Conservation (phyloP, 257 asterid genomes). For the Solanum dulcamara region DNA sequence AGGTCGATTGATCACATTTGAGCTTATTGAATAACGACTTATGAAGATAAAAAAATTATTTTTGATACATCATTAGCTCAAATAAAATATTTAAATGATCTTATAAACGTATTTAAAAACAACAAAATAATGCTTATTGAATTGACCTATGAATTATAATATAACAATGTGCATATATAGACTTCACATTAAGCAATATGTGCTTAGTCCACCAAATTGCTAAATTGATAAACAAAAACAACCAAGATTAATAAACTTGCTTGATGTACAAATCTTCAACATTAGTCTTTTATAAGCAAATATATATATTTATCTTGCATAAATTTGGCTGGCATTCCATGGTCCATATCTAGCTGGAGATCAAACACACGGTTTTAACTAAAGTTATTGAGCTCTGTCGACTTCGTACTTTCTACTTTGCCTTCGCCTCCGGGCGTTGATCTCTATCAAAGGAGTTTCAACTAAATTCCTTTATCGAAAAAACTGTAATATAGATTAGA, state of each 20-base stretch:
- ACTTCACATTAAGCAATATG: not conserved
- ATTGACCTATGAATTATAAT: not conserved
- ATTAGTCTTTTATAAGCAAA: not conserved
- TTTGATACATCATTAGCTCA: not conserved
- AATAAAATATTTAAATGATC: not conserved
- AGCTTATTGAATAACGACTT: too few relatives aligned
- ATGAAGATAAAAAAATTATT: too few relatives aligned
- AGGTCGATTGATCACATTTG: not conserved
- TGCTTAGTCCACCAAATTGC: not conserved
- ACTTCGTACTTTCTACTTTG: not conserved
- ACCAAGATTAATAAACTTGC: not conserved
- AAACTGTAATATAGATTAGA: not conserved
- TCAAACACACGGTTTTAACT: not conserved
- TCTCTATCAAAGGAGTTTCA: not conserved
- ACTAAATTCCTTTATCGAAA: not conserved
- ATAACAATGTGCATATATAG: not conserved
- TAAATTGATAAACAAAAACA: not conserved
- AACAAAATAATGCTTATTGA: not conserved
- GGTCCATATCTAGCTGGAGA: not conserved
- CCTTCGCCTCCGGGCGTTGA: accelerated
- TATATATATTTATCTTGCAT: not conserved
- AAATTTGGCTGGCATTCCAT: not conserved
- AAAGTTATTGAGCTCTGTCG: not conserved
- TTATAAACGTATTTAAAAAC: not conserved
- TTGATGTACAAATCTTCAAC: not conserved